Percentiles rank a stretch among this genome's conserved stretches.
Conservation (phyloP, 106 monocot species). For the Narthecium ossifragum region DNA sequence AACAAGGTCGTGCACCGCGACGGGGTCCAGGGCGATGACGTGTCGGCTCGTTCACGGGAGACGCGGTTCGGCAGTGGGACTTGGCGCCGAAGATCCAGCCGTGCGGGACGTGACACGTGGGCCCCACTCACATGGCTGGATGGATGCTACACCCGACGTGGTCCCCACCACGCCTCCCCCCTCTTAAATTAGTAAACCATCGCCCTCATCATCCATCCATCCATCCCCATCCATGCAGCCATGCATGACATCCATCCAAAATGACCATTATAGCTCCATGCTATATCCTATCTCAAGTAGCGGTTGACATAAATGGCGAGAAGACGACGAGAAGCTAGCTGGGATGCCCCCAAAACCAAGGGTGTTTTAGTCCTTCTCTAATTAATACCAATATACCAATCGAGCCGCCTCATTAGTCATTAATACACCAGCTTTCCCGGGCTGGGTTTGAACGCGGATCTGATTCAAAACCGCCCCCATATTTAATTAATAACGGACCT, state of each 20-base stretch:
- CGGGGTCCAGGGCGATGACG: background rate
- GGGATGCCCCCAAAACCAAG: no score
- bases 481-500: no score
- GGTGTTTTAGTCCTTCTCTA: no score
- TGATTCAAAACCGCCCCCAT: background rate
- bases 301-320: no score
- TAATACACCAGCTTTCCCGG: background rate
- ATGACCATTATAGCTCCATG: background rate
- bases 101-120: constrained; percentile 21
- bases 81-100: constrained; percentile 18
- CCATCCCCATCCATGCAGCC: background rate
- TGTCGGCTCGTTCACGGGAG: background rate
- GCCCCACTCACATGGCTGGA: constrained; percentile 8
- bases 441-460: background rate
- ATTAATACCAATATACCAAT: no score
- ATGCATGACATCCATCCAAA: background rate
- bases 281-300: no score
- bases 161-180: background rate
- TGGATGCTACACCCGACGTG: background rate
- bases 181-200: no score
- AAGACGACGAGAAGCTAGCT: no score
- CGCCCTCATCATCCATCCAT: background rate
- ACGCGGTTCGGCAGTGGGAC: background rate
- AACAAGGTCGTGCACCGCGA: no score
- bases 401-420: no score